These are phyloP conservation scores for Marvania coccoides DNA, from an alignment of 139 green algal genomes.

Conservation along the genomic window DNA sequence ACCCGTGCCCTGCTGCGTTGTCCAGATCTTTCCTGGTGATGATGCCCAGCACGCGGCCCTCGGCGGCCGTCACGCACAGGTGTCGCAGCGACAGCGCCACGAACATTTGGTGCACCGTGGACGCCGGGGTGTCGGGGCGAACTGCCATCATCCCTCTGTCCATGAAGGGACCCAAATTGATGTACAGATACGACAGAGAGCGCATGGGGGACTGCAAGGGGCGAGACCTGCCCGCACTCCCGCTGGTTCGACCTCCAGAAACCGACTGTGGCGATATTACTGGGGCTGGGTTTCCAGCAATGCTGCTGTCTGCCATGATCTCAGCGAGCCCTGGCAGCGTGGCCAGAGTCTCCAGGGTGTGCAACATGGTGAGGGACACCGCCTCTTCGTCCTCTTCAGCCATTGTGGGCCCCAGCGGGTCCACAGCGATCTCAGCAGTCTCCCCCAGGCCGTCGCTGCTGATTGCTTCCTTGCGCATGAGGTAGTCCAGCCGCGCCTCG, in stretches of 20 bases:
- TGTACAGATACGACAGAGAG: slow-evolving; percentile 49
- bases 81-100: slow-evolving; percentile 80
- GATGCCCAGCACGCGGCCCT: slow-evolving; percentile 70
- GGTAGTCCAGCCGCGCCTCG: slow-evolving; percentile 1
- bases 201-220: too few relatives aligned
- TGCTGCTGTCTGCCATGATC: background rate
- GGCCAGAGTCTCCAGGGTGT: slow-evolving; percentile 4
- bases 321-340: background rate
- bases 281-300: background rate
- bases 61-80: slow-evolving; percentile 73
- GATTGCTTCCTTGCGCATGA: slow-evolving; percentile 5
- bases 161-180: slow-evolving; percentile 81
- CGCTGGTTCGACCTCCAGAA: slow-evolving; percentile 5
- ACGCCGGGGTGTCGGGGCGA: slow-evolving; percentile 9
- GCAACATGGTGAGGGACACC: background rate
- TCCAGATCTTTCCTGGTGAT: slow-evolving; percentile 93
- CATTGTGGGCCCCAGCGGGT: background rate
- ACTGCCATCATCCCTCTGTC: slow-evolving; percentile 63
- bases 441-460: background rate
- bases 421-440: background rate
- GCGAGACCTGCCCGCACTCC: too few relatives aligned
- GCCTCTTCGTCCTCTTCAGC: background rate
- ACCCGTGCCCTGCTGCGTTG: slow-evolving; percentile 36
- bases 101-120: slow-evolving; percentile 62
- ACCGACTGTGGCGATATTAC: background rate